Conservation (phyloP, 768 basidiomycete species). For the Lactarius quietus region DNA sequence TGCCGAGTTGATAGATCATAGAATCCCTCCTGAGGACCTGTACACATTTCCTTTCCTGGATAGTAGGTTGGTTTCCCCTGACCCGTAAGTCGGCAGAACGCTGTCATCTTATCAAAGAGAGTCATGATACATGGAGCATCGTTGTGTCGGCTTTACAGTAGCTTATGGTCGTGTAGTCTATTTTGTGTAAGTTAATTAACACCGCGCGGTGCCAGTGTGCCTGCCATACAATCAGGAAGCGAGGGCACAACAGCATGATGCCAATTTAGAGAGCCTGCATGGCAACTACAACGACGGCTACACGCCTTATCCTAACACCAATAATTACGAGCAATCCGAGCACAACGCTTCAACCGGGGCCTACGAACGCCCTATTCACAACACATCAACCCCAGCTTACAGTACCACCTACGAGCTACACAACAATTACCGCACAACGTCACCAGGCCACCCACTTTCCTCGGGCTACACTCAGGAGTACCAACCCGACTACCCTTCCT, state of each 20-base stretch:
- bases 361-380: not conserved
- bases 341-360: not conserved
- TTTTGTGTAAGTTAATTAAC: no score
- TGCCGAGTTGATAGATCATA: no score
- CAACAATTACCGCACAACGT: conserved; percentile 37
- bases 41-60: no score
- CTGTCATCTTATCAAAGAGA: no score
- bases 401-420: conserved; percentile 34
- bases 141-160: no score
- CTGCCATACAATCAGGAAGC: not conserved
- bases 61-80: no score
- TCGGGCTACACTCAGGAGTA: conserved; percentile 12
- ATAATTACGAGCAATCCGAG: conserved; percentile 32
- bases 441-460: conserved; percentile 26
- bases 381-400: not conserved
- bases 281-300: conserved; percentile 68
- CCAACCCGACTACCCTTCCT: conserved; percentile 25
- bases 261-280: conserved; percentile 43
- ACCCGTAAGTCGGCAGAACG: no score
- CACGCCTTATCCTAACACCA: conserved; percentile 43
- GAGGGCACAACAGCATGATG: not conserved
- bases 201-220: not conserved
- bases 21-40: no score
- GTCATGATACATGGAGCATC: no score
- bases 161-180: no score